Base-by-base conservation (phyloP, 2,329 filamentous ascomycete species). In the Boeremia lycopersici region DNA sequence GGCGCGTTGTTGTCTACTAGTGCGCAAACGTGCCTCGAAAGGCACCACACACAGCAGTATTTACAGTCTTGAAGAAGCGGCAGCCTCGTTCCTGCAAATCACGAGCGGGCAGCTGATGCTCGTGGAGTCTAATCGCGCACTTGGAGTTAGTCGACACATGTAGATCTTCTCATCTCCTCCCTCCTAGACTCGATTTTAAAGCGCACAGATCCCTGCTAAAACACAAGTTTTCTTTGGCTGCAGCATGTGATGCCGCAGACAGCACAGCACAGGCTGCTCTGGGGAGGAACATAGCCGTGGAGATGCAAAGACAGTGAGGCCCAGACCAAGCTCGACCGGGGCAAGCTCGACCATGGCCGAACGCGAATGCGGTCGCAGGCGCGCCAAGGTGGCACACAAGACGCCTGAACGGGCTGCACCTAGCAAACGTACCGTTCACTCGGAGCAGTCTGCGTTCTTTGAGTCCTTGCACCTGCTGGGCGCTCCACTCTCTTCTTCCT, bases 371-470 rank as follows among this genome's bases (percentile, higher is more conserved):
- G 48, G 63, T 62, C 54, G 38, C 38, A 42, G n/a, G 19, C 46
- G 29, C 56, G 60, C 59, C 62, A 61, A 62, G 60, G 62, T 40
- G 46, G 51, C 44, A 55, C 50, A 52, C 46, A 49, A 54, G 41
- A 54, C 56, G 59, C 58, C 54, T 44, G 33, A 49, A 47, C 34
- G 44, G 44, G 26, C 44, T 57, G n/a, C 40, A 40, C 51, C 54
- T 56, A 55, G 54, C 44, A 50, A 51, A 60, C 53, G 59, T 56
- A 59, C 64, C 64, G 48, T 55, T 56, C 56, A 48, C 48, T 52
- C 57, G 61, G 64, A 53, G 60, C 57, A 40, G 52, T 61, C 52
- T 59, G 39, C 53, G 50, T 61, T 48, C 55, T 59, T 56, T 48
- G 48, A 40, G 45, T 55, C 54, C 57, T 57, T 51, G 52, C 58